Base-by-base conservation (phyloP, 805 yeast species). In the Wickerhamomyces alni region DNA sequence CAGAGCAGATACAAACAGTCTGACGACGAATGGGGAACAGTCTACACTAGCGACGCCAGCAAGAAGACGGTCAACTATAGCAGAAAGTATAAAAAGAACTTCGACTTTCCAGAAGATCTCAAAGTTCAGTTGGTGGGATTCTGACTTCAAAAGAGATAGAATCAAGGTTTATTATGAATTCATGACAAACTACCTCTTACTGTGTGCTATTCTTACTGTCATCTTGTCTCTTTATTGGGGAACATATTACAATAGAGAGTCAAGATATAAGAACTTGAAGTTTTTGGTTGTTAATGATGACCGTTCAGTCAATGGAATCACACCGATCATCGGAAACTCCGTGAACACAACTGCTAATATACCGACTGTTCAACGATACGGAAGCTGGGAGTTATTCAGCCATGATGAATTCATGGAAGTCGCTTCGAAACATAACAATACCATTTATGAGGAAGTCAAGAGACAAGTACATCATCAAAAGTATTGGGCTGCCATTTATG, bases 401-500 rank as follows among this genome's bases (percentile, higher is more conserved):
- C 9, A 13, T 5, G 31, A 35, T 3, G 33, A 32, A 22, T 43
- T 44, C 18, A 17, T 29, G 2, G 22, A 29, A n/a, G 15, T 26
- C 10, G 46, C 55, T 17, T 21, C 11, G 2, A 24, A 38, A 16
- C 30, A 41, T 33, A 39, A 40, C 18, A 35, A 47, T 12, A 37
- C 54, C 2, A 34, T 37, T 4, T 44, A 38, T 35, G 65, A 65
- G 12, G 71, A 71, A 45, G 54, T 77, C 15, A 31, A 51, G 17
- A 43, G 66, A 16, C 59, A 62, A 33, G 67, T 81, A 5, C 75
- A 71, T 45, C 71, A 69, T 40, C 76, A 78, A 53, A 47, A 67
- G 8, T 77, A 70, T 48, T 81, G 87, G 87, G 72, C 68, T 8
- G 72, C 77, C 1, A 60, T 78, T 27, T 73, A 74, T 43, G 72